Evolutionary conservation across 495 filamentous ascomycete species (phyloP).

Genomic region (Wilcoxina mikolae): DNA sequence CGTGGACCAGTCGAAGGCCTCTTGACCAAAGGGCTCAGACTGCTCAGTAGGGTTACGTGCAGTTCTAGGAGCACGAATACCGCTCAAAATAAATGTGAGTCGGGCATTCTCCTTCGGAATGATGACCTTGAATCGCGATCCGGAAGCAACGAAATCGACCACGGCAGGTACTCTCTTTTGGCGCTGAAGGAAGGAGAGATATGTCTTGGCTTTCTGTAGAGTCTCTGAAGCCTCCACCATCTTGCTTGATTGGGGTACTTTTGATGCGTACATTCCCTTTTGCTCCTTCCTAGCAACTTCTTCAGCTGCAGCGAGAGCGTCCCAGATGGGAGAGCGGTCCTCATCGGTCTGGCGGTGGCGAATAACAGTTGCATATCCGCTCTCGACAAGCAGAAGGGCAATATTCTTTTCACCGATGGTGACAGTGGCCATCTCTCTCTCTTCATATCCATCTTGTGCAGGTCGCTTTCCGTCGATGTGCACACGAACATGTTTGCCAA

Average conservation of each 20-base stretch:
- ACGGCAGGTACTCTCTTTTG: constrained; percentile 87
- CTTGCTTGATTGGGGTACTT: constrained; percentile 61
- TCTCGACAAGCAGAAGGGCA: constrained; percentile 68
- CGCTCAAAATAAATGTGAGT: constrained; percentile 85
- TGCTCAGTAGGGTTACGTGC: constrained; percentile 66
- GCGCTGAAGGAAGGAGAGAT: constrained; percentile 67
- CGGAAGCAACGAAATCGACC: constrained; percentile 94
- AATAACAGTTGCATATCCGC: constrained; percentile 84
- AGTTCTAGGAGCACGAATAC: constrained; percentile 82
- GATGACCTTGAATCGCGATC: constrained; percentile 81
- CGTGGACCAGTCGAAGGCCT: constrained; percentile 82
- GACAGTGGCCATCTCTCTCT: constrained; percentile 84
- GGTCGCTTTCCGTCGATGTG: constrained; percentile 80
- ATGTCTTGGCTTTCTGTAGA: constrained; percentile 86
- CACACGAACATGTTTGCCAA: constrained; percentile 86
- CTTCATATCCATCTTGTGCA: constrained; percentile 80
- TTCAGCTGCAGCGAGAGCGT: constrained; percentile 79
- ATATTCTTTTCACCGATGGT: constrained; percentile 60
- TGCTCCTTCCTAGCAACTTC: constrained; percentile 58
- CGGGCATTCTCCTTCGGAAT: constrained; percentile 88
- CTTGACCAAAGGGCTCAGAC: constrained; percentile 85
- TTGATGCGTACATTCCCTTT: constrained; percentile 89
- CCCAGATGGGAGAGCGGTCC: constrained; percentile 84
- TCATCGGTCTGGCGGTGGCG: constrained; percentile 84
- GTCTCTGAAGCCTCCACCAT: constrained; percentile 83